Evolutionary conservation across 116 monocot genomes (phyloP), one percentile per base, ranked within the genome.

Genomic region (Iris pallida): DNA sequence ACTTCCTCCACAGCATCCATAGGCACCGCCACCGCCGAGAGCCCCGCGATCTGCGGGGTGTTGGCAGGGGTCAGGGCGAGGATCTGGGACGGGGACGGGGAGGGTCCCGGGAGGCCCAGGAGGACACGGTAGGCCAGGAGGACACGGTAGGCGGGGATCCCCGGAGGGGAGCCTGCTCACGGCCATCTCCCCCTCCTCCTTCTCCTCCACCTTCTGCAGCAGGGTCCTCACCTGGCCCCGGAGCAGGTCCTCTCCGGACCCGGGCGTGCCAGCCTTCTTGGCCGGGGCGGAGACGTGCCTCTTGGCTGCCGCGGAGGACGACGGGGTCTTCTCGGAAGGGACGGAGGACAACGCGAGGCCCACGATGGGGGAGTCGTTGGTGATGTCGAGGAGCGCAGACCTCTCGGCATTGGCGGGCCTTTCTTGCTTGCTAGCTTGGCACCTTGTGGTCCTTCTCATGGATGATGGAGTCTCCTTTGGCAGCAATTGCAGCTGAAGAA

Each of bases 391-490:
- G 7, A 97, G 83, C 1, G 64, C 82, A 2, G 83, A 10, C 48
- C 80, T 73, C 13, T 78, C 71, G 42, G 44, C 6, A 18, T 74
- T 71, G 42, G 14, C 52, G 9, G 5, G 40, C 41, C 16, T 73
- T 42, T 78, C 83, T 71, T 79, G 76, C 72, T 75, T 73, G 47
- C 30, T 63, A 17, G 80, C 43, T 48, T 81, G 77, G 4, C 88
- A 81, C 55, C 85, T 71, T 6, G 84, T 80, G 74, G 63, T 16
- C 67, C 71, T 83, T 81, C 80, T 85, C 47, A 54, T 69, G 59
- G 83, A 88, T 4, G 83, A 86, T 16, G 95, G 95, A 19, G 95
- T 91, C 66, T 91, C 95, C 95, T 88, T 95, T 81, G 68, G 18
- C 3, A 47, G 0, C 5, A 47, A 56, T 20, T 11, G 20, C 40